phyloP scores from a whole-genome alignment of 192 early-diverging fungal species.

The Neocallimastix lanati region DNA sequence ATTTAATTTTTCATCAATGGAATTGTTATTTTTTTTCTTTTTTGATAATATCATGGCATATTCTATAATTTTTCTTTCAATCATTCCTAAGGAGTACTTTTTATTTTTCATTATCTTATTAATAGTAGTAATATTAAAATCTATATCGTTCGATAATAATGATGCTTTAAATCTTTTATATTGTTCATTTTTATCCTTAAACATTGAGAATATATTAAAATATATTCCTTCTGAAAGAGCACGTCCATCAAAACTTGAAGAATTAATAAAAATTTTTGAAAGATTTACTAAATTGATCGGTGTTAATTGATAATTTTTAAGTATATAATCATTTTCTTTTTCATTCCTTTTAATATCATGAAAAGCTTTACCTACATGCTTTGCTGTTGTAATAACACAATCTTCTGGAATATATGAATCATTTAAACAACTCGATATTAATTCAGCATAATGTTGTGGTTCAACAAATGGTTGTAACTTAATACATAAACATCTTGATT shows the following conservation, averaged over 20 bases:
- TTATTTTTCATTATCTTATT: not conserved
- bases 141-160: not conserved
- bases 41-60: not conserved
- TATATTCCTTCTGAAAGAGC: not conserved
- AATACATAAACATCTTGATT: not conserved
- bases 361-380: not conserved
- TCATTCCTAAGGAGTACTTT: not conserved
- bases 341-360: not conserved
- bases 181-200: not conserved
- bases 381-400: not conserved
- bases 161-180: not conserved
- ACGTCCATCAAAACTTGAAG: not conserved
- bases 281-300: not conserved
- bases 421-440: not conserved
- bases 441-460: not conserved
- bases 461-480: not conserved
- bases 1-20: not conserved
- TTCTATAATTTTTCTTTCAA: not conserved
- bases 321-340: not conserved
- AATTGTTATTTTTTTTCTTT: not conserved
- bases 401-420: not conserved
- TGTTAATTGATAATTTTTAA: not conserved
- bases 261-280: not conserved
- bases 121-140: not conserved
- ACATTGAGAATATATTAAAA: not conserved